These are phyloP conservation scores for Saxophila tyrrhenica DNA, from an alignment of 495 filamentous ascomycete genomes.

Conservation along the genomic window DNA sequence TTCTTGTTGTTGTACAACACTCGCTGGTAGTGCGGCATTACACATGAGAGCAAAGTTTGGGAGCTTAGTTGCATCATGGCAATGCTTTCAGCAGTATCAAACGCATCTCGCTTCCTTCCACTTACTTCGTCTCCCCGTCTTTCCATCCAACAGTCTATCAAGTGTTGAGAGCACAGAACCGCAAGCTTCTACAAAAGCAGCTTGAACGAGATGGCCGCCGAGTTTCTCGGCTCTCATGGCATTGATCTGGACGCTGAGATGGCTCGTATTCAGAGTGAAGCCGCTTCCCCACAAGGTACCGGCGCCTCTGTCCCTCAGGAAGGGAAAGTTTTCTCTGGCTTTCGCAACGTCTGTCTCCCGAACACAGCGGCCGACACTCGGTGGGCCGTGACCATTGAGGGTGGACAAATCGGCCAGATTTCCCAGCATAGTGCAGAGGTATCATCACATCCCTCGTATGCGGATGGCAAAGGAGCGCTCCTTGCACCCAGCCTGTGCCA, in stretches of 20 bases:
- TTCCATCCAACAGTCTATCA: too few species aligned
- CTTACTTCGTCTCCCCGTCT: too few species aligned
- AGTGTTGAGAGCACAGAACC: too few species aligned
- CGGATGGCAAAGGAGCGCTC: slow-evolving; percentile 26
- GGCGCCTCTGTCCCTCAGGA: not conserved
- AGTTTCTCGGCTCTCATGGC: slow-evolving; percentile 20
- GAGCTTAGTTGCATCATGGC: not conserved
- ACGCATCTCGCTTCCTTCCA: too few species aligned
- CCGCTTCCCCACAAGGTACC: not conserved
- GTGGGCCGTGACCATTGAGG: slow-evolving; percentile 36
- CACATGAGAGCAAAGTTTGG: not conserved
- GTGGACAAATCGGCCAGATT: slow-evolving; percentile 31
- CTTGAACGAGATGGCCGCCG: slow-evolving; percentile 28
- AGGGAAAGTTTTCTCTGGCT: not conserved
- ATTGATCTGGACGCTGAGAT: slow-evolving; percentile 25
- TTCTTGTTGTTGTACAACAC: too few species aligned
- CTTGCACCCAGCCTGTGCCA: slow-evolving; percentile 55
- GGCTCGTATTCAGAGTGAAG: slow-evolving; percentile 19
- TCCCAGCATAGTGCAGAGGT: slow-evolving; percentile 25
- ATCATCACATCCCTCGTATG: slow-evolving; percentile 7
- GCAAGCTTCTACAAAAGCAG: too few species aligned
- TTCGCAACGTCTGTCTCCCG: slow-evolving; percentile 32
- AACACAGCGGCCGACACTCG: slow-evolving; percentile 23
- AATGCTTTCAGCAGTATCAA: not conserved
- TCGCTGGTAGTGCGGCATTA: too few species aligned